Conservation (phyloP, 2,329 filamentous ascomycete species). For the Ophiostoma sp. region DNA sequence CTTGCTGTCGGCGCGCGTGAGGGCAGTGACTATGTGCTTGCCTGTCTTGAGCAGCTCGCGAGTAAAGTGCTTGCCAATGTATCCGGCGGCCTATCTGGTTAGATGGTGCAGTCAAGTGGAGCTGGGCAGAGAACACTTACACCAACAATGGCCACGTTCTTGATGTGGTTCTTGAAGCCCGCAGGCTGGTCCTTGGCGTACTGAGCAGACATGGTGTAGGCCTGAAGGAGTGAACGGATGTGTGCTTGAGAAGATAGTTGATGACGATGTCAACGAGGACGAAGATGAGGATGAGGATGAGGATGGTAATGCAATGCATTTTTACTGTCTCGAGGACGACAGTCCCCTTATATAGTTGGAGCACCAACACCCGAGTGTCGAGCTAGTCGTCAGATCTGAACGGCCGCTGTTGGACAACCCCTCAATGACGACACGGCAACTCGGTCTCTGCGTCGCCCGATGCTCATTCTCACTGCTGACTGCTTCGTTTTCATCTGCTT, state of each 20-base stretch:
- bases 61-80: conserved; percentile 27
- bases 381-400: neutral
- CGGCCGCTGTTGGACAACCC: neutral
- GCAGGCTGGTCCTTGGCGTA: conserved; percentile 31
- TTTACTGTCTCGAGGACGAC: neutral
- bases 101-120: neutral
- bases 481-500: neutral
- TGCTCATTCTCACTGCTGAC: neutral
- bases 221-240: too few species aligned
- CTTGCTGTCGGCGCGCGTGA: conserved; percentile 42
- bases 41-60: conserved; percentile 30
- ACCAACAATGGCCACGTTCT: conserved; percentile 30
- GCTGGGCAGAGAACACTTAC: conserved; percentile 22
- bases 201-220: conserved; percentile 11
- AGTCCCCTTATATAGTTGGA: neutral
- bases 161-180: conserved; percentile 29
- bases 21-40: conserved; percentile 45
- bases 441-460: neutral
- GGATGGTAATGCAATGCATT: neutral
- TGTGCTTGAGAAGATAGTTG: neutral
- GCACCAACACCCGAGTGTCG: neutral
- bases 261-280: neutral
- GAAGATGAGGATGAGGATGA: neutral
- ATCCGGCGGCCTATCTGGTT: conserved; percentile 27
- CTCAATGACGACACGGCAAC: neutral